Base-by-base conservation (phyloP, 345 rosid species). In the Brassica nigra region DNA sequence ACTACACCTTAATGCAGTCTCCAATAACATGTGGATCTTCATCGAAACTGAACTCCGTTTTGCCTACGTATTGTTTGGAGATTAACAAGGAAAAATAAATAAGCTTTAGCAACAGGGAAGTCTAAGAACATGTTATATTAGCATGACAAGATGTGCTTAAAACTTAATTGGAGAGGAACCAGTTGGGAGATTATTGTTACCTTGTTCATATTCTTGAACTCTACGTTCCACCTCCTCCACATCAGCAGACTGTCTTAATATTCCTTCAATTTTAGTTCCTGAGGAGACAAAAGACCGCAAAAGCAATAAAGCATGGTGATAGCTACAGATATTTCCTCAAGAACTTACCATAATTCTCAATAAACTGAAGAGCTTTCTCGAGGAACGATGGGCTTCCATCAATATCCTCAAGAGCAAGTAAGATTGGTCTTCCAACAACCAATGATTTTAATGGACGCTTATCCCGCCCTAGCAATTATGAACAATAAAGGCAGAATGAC, bases 301-400 rank as follows among this genome's bases (percentile, higher is more conserved):
- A 36, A 49, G 16, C 44, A 16, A 47, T 42, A 66, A 42, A 78
- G 54, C 59, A 39, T 66, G 15, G 27, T 73, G 61, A 83, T 69
- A 70, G 68, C 67, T 36, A 80, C 28, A 20, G 10, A 30, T 14
- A 47, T 61, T 31, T 68, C 16, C 82, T 33, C 28, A 54, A 42
- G 52, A 70, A 80, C 95, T 77, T 77, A 92, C 99, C 99, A 87
- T 84, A 87, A 58, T 88, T 90, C 89, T 95, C 98, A 49, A 95
- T 89, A 86, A 95, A 95, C 75, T 65, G 90, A 85, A 95, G 97
- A 79, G 98, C 99, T 87, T 95, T 95, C 89, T 95, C 99, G 63
- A 95, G 97, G 76, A 95, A 95, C 31, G 99, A 95, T 73, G 99
- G 99, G 66, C 99, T 85, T 67, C 99, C 98, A 84, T 95, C 99